Base-by-base conservation (phyloP, 2,329 filamentous ascomycete species). In the Tricladium varicosporioides region DNA sequence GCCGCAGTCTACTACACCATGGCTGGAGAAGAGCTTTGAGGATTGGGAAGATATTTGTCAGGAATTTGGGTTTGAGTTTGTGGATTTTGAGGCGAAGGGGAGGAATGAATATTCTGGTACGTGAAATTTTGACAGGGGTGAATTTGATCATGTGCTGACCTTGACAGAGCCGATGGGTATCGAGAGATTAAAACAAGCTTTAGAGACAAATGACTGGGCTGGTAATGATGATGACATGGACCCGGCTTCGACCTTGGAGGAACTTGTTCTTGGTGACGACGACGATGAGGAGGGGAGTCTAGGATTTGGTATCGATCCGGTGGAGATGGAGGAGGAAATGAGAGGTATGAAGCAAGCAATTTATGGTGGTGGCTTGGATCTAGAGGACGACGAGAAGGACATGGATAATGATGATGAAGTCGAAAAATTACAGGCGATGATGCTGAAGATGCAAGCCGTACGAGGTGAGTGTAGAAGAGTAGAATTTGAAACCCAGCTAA, bases 151-250 rank as follows among this genome's bases (percentile, higher is more conserved):
- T 22, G 10, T 13, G 43, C 60, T 64, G 8, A 60, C 51, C 18
- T 16, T 49, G 18, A 11, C 43, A 83, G 85, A 87, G 70, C 80
- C 80, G 58, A 79, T 76, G 32, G 85, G 85, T 14, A 76, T 87
- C 40, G 74, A 80, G 1, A 77, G 86, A 9, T 76, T 83, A 2
- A 74, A 76, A 8, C 84, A 88, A 66, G 85, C 85, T 0, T 70
- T 89, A 13, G 79, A 88, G 65, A 76, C 84, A 14, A 88, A 87
- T 66, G 85, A 87, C 69, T 89, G 86, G 86, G 76, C 74, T 1
- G 68, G 62, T 9, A 33, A 54, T 14, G 67, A 62, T 8, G 72
- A 75, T 56, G 71, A 71, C 0, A 65, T 71, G 14, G 64, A 53
- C 59, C 71, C 70, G 2, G 70, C 73, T 42, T 68, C 72, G 1